Percentiles rank a stretch among this genome's conserved stretches.
Conservation (phyloP, 2,329 filamentous ascomycete species). For the Trichocomaceae sp. region DNA sequence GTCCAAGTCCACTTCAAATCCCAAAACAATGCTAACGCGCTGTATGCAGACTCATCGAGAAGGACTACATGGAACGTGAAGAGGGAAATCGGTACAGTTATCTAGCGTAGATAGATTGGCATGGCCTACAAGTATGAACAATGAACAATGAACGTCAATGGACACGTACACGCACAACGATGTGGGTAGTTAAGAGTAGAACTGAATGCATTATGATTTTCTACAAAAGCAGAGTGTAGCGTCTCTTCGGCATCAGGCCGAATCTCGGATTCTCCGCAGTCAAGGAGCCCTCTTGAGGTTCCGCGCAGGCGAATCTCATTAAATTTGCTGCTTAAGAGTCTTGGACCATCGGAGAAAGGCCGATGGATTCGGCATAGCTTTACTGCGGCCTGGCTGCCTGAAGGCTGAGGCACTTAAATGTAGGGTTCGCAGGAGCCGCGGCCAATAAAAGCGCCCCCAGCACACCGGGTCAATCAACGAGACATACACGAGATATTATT, state of each 20-base stretch:
- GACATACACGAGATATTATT: neutral
- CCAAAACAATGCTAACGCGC: slow-evolving; percentile 3
- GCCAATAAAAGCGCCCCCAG: neutral
- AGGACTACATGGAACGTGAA: slow-evolving; percentile 82
- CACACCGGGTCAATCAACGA: neutral
- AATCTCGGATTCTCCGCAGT: neutral
- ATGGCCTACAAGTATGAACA: no score
- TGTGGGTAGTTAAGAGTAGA: neutral
- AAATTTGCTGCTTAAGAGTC: neutral
- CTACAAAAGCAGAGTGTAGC: neutral
- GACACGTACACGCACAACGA: neutral
- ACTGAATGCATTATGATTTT: neutral
- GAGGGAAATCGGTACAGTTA: slow-evolving; percentile 64
- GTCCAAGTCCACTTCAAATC: neutral
- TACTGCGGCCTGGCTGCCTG: neutral
- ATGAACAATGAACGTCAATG: neutral
- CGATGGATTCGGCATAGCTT: neutral
- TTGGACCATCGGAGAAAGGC: neutral
- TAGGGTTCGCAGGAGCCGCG: neutral
- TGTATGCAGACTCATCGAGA: slow-evolving; percentile 69
- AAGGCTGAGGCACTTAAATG: no score
- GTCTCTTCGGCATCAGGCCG: neutral
- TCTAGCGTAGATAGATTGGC: slow-evolving; percentile 41
- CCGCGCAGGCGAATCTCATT: no score
- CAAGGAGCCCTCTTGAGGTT: no score